Evolutionary conservation across 352 stramenopile genomes (phyloP).

Genomic region (Pythium rishiriense): DNA sequence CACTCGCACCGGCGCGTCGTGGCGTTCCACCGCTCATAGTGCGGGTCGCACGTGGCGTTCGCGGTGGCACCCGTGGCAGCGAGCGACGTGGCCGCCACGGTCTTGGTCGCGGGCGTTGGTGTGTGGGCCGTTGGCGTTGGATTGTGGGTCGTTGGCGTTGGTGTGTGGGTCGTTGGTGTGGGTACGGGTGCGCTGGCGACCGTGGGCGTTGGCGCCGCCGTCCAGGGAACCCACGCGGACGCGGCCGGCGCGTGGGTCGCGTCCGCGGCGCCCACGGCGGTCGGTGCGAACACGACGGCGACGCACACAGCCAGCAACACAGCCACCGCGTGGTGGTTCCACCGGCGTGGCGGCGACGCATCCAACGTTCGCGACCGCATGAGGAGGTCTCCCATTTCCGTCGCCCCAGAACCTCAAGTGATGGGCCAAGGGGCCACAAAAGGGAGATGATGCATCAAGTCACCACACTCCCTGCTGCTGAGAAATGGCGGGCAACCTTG

Average conservation of each 20-base stretch:
- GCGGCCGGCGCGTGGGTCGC: not conserved
- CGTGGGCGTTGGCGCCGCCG: not conserved
- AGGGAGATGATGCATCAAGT: slow-evolving; percentile 1
- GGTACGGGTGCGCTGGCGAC: not conserved
- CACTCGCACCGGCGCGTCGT: slow-evolving; percentile 59
- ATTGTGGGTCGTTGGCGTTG: not conserved
- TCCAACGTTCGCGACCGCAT: not conserved
- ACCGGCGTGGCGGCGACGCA: not conserved
- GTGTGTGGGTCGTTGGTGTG: not conserved
- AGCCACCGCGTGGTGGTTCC: not conserved
- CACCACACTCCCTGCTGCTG: too few species aligned
- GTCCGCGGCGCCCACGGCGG: not conserved
- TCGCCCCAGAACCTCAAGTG: slow-evolving; percentile 4
- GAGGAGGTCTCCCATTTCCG: not conserved
- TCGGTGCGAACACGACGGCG: not conserved
- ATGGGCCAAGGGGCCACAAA: slow-evolving; percentile 7
- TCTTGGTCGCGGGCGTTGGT: not conserved
- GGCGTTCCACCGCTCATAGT: slow-evolving; percentile 58
- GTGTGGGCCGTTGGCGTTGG: not conserved
- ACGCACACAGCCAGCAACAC: not conserved
- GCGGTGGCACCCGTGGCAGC: not conserved
- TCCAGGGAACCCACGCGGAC: slow-evolving; percentile 21
- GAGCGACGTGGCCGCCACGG: not conserved
- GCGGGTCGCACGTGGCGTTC: slow-evolving; percentile 41
- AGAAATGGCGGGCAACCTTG: not conserved